phyloP scores from a whole-genome alignment of 2,329 filamentous ascomycete species.

The Lizonia empirigonia region DNA sequence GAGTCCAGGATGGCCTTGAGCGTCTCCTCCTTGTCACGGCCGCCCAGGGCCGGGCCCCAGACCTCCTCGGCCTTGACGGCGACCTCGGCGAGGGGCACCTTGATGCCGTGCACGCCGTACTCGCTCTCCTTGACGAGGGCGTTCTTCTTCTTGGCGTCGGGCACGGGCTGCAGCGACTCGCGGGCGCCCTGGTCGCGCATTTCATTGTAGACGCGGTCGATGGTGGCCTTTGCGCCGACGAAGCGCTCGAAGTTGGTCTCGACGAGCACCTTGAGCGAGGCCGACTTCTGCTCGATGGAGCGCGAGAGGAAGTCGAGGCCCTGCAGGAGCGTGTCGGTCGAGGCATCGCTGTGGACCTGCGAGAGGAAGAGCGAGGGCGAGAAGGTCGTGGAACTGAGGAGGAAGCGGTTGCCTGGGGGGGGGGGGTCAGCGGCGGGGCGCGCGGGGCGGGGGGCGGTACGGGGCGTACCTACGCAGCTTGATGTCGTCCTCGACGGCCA shows the following conservation, averaged over 20 bases:
- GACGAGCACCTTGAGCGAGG: conserved; percentile 92
- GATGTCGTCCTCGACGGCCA: conserved; percentile 83
- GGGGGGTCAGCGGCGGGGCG: background rate
- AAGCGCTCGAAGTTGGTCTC: conserved; percentile 99
- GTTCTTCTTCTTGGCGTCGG: conserved; percentile 76
- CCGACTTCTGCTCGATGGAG: conserved; percentile 97
- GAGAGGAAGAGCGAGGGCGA: conserved; percentile 90
- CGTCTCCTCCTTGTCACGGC: conserved; percentile 86
- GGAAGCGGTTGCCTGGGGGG: conserved; percentile 78
- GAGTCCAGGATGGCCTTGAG: conserved; percentile 77
- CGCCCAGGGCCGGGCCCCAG: conserved; percentile 92
- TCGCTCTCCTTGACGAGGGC: conserved; percentile 85
- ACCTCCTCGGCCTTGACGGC: conserved; percentile 95
- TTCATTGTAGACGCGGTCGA: conserved; percentile 97
- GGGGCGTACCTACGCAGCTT: conserved; percentile 65
- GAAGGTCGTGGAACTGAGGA: conserved; percentile 94
- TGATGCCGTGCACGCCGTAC: conserved; percentile 64
- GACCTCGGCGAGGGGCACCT: conserved; percentile 83
- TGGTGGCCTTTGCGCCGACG: conserved; percentile 94
- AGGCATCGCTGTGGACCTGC: conserved; percentile 84
- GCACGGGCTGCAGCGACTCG: conserved; percentile 35
- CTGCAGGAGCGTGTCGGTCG: conserved; percentile 77
- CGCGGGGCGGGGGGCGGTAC: background rate
- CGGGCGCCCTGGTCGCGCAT: conserved; percentile 77
- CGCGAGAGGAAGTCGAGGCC: conserved; percentile 85